These are phyloP conservation scores for Achlya hypogyna DNA, from an alignment of 352 stramenopile species.

Conservation along the genomic window DNA sequence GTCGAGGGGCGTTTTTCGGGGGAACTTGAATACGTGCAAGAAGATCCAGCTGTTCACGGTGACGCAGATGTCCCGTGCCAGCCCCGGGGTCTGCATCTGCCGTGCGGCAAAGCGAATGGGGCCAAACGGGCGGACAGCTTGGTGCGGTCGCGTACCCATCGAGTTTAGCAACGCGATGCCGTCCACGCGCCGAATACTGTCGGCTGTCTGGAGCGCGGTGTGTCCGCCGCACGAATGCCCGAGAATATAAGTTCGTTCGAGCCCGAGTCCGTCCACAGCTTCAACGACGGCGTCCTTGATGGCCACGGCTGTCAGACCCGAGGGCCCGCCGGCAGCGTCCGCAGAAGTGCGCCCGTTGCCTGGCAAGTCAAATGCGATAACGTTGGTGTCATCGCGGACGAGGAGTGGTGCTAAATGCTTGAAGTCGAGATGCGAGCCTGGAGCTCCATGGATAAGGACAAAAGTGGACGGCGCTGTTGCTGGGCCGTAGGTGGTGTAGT, in stretches of 20 bases:
- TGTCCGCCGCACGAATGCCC: slow-evolving; percentile 10
- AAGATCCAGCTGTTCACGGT: not conserved
- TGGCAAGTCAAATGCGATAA: slow-evolving; percentile 4
- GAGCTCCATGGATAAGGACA: not conserved
- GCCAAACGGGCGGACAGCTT: not conserved
- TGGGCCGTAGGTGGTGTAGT: slow-evolving; percentile 1
- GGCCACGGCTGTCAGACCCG: not conserved
- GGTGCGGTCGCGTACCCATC: not conserved
- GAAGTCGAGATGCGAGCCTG: slow-evolving; percentile 6
- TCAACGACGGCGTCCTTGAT: not conserved
- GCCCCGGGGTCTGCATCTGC: not conserved
- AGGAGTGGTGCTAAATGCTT: slow-evolving; percentile 3
- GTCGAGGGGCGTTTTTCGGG: not conserved
- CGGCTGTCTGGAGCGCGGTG: not conserved
- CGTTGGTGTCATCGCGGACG: not conserved
- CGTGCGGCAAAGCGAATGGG: not conserved
- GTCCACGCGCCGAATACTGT: not conserved
- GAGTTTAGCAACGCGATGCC: slow-evolving; percentile 10
- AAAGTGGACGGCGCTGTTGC: not conserved
- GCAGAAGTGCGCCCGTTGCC: not conserved
- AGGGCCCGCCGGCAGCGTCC: not conserved
- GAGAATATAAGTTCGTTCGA: not conserved
- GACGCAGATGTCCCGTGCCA: not conserved
- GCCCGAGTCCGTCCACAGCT: not conserved
- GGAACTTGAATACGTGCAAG: not conserved